Conservation (phyloP, 2,329 filamentous ascomycete species). For the Talaromyces rugulosus region DNA sequence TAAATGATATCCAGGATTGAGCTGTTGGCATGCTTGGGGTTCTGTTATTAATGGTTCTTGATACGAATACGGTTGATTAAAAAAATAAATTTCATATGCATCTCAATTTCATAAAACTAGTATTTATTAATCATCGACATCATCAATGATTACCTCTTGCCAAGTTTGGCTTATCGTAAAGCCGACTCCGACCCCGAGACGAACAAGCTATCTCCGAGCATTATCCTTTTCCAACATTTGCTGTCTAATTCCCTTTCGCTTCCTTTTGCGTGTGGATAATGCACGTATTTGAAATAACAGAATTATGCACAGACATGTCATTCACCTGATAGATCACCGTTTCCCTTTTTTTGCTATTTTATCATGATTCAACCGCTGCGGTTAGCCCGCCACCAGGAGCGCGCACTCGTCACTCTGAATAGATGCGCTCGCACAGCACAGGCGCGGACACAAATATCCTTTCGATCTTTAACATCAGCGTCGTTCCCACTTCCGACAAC, state of each 20-base stretch:
- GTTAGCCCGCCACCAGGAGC: neutral
- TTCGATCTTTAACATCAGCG: slow-evolving; percentile 3
- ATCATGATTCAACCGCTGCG: neutral
- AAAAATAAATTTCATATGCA: neutral
- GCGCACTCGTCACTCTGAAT: neutral
- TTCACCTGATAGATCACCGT: neutral
- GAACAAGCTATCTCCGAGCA: neutral
- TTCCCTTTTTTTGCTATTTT: neutral
- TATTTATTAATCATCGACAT: neutral
- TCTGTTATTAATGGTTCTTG: neutral
- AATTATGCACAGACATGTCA: neutral
- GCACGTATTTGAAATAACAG: neutral
- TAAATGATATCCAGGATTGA: neutral
- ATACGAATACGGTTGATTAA: neutral
- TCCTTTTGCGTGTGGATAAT: neutral
- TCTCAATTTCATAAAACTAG: neutral
- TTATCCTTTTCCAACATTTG: neutral
- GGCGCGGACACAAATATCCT: neutral
- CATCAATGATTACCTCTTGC: too few species aligned
- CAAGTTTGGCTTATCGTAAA: neutral
- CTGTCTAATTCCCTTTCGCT: neutral
- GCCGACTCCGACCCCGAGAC: neutral
- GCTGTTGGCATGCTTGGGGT: neutral
- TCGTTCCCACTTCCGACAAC: slow-evolving; percentile 42
- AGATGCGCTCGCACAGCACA: neutral